Percentiles rank a stretch among this genome's conserved stretches.
These are phyloP conservation scores for Pilobolus umbonatus DNA, from an alignment of 192 early-diverging fungal genomes.

Conservation along the genomic window DNA sequence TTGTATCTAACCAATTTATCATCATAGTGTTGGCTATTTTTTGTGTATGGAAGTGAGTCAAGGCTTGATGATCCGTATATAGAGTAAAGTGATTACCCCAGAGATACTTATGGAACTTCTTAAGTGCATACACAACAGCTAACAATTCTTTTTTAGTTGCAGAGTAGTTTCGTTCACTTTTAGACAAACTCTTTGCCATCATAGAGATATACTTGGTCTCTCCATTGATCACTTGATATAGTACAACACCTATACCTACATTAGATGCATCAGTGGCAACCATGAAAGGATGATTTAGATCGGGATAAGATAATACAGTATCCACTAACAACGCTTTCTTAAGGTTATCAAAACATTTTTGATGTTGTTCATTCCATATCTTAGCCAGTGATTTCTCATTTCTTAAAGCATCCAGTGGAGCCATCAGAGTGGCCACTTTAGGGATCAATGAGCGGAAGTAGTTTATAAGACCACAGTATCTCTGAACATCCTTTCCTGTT, in stretches of 20 bases:
- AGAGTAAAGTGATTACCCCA: slow-evolving; percentile 33
- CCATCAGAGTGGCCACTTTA: slow-evolving; percentile 8
- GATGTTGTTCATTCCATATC: not conserved
- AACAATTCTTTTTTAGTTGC: not conserved
- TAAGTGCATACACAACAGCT: slow-evolving; percentile 6
- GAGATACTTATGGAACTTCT: slow-evolving; percentile 34
- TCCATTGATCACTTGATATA: slow-evolving; percentile 24
- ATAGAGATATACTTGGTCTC: not conserved
- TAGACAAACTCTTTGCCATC: not conserved
- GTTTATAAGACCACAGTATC: slow-evolving; percentile 21
- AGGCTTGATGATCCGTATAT: slow-evolving; percentile 33
- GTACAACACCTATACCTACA: slow-evolving; percentile 27
- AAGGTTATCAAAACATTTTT: not conserved
- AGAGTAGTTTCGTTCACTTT: not conserved
- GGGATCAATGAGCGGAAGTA: slow-evolving; percentile 28
- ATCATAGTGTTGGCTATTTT: slow-evolving; percentile 16
- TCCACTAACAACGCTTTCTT: not conserved
- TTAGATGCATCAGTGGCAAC: slow-evolving; percentile 37
- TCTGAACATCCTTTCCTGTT: slow-evolving; percentile 13
- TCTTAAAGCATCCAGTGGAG: slow-evolving; percentile 20
- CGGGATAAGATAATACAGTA: slow-evolving; percentile 22
- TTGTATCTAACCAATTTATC: slow-evolving; percentile 27
- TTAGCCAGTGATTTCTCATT: not conserved
- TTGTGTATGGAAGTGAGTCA: slow-evolving; percentile 29
- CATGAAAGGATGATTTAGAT: slow-evolving; percentile 19